Evolutionary conservation across 331 rosid genomes (phyloP), one percentile per base, ranked within the genome.

Genomic region (Prunus yedoensis): DNA sequence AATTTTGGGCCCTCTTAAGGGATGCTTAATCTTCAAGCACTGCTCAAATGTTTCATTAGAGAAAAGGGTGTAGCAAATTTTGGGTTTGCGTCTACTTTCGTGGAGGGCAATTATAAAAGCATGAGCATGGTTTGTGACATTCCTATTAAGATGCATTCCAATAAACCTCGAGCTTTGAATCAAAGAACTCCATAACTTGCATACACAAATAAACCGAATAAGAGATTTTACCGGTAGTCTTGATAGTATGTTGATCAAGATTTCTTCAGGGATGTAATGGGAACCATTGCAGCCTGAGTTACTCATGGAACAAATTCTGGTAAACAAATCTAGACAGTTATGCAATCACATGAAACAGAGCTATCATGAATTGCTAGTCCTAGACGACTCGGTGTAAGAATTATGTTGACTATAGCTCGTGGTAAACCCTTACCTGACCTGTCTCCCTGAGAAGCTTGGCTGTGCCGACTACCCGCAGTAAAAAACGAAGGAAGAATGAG

Each of bases 171-270:
- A 60, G 64, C 52, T 71, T 25, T 51, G 23, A 38, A 71, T 71
- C 75, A 71, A n/a, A 38, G 38, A 20, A 54, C 21, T 32, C 75
- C 75, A 71, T 13, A 43, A 14, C 43, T 71, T 71, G 65, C 75
- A 71, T 38, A 60, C 65, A 32, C 32, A 52, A 3, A 32, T 14
- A 71, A 54, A 54, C 66, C 75, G 75, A 21, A 56, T 15, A 13
- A 71, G 75, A 9, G 75, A 53, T 38, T 71, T 71, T 13, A 46
- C 51, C 0, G 66, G 75, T 35, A 71, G 32, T 38, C 75, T 54
- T 54, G 8, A 35, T 8, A 71, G 75, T 4, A 71, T 35, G 65
- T 35, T 43, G 65, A 54, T 21, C 35, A 54, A 71, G 52, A 71
- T 54, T 32, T 54, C 65, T 35, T 71, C 67, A 16, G 46, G 23